Evolutionary conservation across 192 early-diverging fungal species (phyloP).

Genomic region (Haplosporangium gracile): DNA sequence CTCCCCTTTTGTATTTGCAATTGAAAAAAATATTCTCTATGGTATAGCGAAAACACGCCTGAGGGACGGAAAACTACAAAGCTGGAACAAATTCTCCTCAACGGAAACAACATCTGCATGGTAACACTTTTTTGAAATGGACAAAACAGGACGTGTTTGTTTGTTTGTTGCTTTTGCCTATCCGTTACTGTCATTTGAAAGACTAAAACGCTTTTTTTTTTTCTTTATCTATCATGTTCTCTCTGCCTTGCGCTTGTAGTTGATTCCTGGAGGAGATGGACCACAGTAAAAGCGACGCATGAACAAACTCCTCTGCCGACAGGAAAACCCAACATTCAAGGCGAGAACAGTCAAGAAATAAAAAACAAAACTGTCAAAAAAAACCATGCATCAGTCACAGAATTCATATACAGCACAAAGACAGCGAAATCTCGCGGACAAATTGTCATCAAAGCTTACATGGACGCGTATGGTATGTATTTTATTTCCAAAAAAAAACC

Average conservation of each 20-base stretch:
- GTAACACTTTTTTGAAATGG: constrained; percentile 50
- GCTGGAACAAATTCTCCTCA: constrained; percentile 92
- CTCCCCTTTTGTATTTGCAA: background rate
- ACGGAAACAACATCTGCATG: constrained; percentile 99
- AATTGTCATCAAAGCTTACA: background rate
- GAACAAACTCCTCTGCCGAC: background rate
- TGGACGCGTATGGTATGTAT: background rate
- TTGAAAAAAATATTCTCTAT: background rate
- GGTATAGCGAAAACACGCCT: constrained; percentile 78
- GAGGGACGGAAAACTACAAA: constrained; percentile 82
- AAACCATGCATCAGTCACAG: background rate
- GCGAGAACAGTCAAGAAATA: constrained; percentile 1
- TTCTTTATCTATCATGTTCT: background rate
- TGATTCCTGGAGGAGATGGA: constrained; percentile 70
- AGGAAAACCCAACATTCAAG: background rate
- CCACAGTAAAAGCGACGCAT: constrained; percentile 35
- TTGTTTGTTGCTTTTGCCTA: background rate
- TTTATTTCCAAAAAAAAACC: background rate
- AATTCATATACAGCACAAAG: background rate
- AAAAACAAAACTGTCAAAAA: background rate
- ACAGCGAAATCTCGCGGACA: background rate
- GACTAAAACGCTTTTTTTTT: background rate
- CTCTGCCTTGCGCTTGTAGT: constrained; percentile 33
- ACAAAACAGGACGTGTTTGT: background rate
- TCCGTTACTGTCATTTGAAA: background rate